Conservation (phyloP, 2,329 filamentous ascomycete genomes). For the Calonectria honghensis region DNA sequence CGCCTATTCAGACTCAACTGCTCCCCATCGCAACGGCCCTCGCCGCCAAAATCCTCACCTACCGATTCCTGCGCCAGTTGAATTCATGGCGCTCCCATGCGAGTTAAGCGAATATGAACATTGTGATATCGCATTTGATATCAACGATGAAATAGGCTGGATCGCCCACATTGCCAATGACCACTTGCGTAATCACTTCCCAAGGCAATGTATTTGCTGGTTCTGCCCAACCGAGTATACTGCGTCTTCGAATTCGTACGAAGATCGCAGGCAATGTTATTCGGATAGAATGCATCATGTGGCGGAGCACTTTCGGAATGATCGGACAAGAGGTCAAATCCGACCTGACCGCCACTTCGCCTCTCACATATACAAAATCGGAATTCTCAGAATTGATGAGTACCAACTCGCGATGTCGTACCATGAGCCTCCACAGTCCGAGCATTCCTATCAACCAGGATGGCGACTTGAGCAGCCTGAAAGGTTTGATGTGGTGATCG, state of each 20-base stretch:
- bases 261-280: slow-evolving; percentile 56
- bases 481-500: not conserved
- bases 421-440: slow-evolving; percentile 49
- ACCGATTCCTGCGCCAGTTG: slow-evolving; percentile 16
- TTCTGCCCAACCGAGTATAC: slow-evolving; percentile 68
- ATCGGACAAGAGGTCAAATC: slow-evolving; percentile 49
- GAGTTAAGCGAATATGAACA: slow-evolving; percentile 63
- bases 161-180: slow-evolving; percentile 64
- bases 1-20: slow-evolving; percentile 49
- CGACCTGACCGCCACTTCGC: slow-evolving; percentile 65
- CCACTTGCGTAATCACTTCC: slow-evolving; percentile 62
- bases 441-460: slow-evolving; percentile 42
- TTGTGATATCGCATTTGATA: slow-evolving; percentile 63
- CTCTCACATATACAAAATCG: slow-evolving; percentile 58
- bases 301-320: slow-evolving; percentile 63
- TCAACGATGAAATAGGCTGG: slow-evolving; percentile 65
- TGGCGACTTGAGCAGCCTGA: slow-evolving; percentile 35
- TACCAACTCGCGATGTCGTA: slow-evolving; percentile 49
- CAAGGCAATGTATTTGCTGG: slow-evolving; percentile 66
- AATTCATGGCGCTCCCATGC: slow-evolving; percentile 55
- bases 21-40: slow-evolving; percentile 47
- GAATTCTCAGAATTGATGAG: slow-evolving; percentile 54
- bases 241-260: slow-evolving; percentile 30
- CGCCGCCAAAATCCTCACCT: slow-evolving; percentile 38
- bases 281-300: slow-evolving; percentile 70